phyloP scores from a whole-genome alignment of 2,329 filamentous ascomycete genomes.

The Ophiocordyceps sinensis region DNA sequence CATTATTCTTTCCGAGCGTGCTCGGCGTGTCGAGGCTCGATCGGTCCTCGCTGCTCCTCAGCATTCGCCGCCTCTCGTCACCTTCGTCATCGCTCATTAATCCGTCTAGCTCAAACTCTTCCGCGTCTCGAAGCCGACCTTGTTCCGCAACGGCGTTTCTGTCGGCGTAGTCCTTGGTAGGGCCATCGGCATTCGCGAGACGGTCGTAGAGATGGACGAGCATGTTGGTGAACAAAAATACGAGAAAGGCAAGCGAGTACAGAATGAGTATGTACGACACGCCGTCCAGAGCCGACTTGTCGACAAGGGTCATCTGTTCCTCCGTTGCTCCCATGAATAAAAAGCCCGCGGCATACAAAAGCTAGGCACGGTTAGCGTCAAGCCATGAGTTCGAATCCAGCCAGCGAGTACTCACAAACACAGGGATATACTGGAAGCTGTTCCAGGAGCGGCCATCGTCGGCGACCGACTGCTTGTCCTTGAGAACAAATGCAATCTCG shows the following conservation, averaged over 20 bases:
- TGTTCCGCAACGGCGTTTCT: constrained; percentile 28
- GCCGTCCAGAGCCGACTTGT: constrained; percentile 63
- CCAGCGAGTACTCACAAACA: constrained; percentile 33
- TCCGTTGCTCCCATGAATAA: constrained; percentile 97
- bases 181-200: constrained; percentile 21
- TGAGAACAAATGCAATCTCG: constrained; percentile 78
- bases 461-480: constrained; percentile 50
- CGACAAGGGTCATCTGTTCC: constrained; percentile 78
- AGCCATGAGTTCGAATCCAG: neutral
- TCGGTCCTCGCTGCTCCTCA: constrained; percentile 16
- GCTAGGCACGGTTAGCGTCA: constrained; percentile 29
- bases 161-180: constrained; percentile 22
- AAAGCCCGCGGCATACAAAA: constrained; percentile 85
- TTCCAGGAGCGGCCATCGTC: constrained; percentile 56
- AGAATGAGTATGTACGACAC: constrained; percentile 87
- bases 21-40: constrained; percentile 27
- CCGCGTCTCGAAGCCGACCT: constrained; percentile 57
- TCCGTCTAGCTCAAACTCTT: constrained; percentile 88
- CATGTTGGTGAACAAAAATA: constrained; percentile 85
- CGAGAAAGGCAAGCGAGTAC: constrained; percentile 75
- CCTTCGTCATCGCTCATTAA: constrained; percentile 83
- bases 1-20: constrained; percentile 19
- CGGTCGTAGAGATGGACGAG: constrained; percentile 74
- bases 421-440: constrained; percentile 39
- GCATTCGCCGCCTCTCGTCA: constrained; percentile 28